Percentiles rank a stretch among this genome's conserved stretches.
phyloP scores from a whole-genome alignment of 192 early-diverging fungal species.

The Spizellomyces punctatus region DNA sequence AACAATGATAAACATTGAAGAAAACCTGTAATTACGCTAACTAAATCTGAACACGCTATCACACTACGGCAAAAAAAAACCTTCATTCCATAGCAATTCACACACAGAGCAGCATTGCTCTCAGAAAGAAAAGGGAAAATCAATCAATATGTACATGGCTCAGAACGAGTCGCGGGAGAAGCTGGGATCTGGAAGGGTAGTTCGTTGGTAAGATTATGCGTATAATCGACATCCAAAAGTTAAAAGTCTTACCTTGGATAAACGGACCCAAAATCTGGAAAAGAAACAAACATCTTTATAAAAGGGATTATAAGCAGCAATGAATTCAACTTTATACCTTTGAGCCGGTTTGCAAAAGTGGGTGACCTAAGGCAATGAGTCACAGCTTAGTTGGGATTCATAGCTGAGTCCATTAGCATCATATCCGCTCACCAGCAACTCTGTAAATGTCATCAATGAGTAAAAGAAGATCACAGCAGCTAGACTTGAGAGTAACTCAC shows the following conservation, averaged over 20 bases:
- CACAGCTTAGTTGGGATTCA: constrained; percentile 41
- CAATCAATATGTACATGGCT: not conserved
- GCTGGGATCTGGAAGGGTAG: constrained; percentile 67
- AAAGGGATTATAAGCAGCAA: too few relatives aligned
- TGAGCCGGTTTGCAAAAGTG: constrained; percentile 95
- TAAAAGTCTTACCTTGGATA: constrained; percentile 63
- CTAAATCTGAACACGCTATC: too few relatives aligned
- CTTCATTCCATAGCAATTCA: too few relatives aligned
- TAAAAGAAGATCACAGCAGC: constrained; percentile 10
- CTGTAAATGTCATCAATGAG: constrained; percentile 1
- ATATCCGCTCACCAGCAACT: constrained; percentile 31
- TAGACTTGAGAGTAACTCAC: constrained; percentile 50
- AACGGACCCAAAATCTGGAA: constrained; percentile 72
- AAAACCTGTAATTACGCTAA: too few relatives aligned
- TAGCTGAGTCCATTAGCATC: constrained; percentile 37
- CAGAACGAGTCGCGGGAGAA: constrained; percentile 66
- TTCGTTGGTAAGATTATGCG: not conserved
- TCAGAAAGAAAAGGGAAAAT: too few relatives aligned
- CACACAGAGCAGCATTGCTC: too few relatives aligned
- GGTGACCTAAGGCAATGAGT: constrained; percentile 70
- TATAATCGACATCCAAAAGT: not conserved
- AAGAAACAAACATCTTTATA: not conserved
- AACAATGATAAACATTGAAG: too few relatives aligned
- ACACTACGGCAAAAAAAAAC: too few relatives aligned
- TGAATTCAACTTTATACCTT: constrained; percentile 54